Conservation (phyloP, 768 basidiomycete genomes). For the Clavulina sp. region DNA sequence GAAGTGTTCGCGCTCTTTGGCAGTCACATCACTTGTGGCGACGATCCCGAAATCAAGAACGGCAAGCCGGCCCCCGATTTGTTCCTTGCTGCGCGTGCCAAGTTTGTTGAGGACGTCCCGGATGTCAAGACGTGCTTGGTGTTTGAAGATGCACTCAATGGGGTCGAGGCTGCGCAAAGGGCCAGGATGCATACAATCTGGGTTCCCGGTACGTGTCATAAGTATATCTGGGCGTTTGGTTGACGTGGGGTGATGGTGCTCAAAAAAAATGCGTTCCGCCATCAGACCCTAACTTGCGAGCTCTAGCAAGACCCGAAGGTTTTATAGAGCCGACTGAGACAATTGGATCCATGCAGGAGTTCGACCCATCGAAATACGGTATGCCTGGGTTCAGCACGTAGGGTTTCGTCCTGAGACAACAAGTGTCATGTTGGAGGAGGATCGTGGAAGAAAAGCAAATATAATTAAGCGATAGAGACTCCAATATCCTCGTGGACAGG, state of each 20-base stretch:
- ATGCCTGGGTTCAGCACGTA: no score
- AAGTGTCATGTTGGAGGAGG: no score
- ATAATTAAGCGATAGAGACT: no score
- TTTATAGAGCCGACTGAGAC: background rate
- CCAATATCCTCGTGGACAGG: no score
- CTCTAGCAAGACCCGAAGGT: background rate
- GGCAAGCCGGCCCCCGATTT: background rate
- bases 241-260: no score
- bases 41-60: background rate
- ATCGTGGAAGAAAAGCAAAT: no score
- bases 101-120: background rate
- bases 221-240: background rate
- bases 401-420: no score
- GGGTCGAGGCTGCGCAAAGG: background rate
- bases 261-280: background rate
- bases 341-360: background rate
- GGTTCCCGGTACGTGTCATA: background rate
- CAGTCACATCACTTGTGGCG: background rate
- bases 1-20: background rate
- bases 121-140: background rate
- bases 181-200: background rate
- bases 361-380: constrained; percentile 1
- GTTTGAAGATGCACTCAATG: constrained; percentile 2
- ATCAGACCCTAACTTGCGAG: background rate
- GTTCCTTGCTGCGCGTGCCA: background rate